Percentiles rank a stretch among this genome's conserved stretches.
Conservation (phyloP, 257 asterid genomes). For the Galeopsis tetrahit region DNA sequence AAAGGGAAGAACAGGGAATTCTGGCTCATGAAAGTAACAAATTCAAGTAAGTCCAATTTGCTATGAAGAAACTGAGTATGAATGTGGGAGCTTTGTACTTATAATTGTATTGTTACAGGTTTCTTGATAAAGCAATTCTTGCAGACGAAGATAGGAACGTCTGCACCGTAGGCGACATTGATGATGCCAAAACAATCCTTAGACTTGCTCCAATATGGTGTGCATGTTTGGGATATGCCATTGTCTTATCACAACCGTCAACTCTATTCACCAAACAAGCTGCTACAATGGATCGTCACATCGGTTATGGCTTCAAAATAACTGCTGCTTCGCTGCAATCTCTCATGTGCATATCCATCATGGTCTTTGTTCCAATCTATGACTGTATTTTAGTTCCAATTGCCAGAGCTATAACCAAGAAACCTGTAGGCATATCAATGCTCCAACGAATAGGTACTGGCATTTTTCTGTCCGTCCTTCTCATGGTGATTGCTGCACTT, state of each 20-base stretch:
- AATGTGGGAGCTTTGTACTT: not conserved
- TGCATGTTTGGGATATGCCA: slow-evolving; percentile 44
- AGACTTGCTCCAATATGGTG: slow-evolving; percentile 55
- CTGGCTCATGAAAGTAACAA: slow-evolving; percentile 20
- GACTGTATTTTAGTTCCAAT: slow-evolving; percentile 51
- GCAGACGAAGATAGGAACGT: slow-evolving; percentile 25
- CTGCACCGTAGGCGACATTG: slow-evolving; percentile 32
- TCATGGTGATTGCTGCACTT: slow-evolving; percentile 48
- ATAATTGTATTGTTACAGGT: slow-evolving; percentile 29
- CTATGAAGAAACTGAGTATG: not conserved
- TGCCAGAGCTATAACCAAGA: slow-evolving; percentile 37
- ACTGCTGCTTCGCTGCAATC: slow-evolving; percentile 54
- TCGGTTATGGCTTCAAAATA: slow-evolving; percentile 34
- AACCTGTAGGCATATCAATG: slow-evolving; percentile 51
- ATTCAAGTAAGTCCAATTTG: slow-evolving; percentile 33
- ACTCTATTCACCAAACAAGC: slow-evolving; percentile 63
- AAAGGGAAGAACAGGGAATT: slow-evolving; percentile 20
- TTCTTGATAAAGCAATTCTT: slow-evolving; percentile 48
- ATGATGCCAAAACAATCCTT: slow-evolving; percentile 43
- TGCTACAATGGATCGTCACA: slow-evolving; percentile 45
- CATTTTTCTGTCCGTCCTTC: slow-evolving; percentile 32
- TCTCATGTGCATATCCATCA: slow-evolving; percentile 35
- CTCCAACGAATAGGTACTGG: slow-evolving; percentile 52
- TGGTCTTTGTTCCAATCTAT: slow-evolving; percentile 42
- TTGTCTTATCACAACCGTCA: slow-evolving; percentile 49